Base-by-base conservation (phyloP, 805 yeast species). In the Metschnikowia orientalis region DNA sequence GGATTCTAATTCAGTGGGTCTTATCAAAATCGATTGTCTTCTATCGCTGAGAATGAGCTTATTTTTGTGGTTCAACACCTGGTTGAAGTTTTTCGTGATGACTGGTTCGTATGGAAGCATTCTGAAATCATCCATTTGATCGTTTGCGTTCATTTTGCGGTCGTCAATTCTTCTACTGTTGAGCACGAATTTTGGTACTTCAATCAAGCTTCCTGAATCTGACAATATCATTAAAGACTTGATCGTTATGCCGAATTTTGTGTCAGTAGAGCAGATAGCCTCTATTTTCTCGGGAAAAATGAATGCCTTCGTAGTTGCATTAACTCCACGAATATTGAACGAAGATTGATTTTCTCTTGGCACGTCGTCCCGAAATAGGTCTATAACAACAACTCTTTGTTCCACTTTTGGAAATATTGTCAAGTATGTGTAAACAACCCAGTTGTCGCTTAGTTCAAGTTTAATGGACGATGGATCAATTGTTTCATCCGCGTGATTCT, bases 371-470 rank as follows among this genome's bases (percentile, higher is more conserved):
- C 35, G 43, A 56, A 77, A 92, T 23, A 92, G 56, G 53, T 92
- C 97, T 47, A 86, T 63, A 3, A 83, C 87, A 10, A 71, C 76
- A 9, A 92, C 50, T 46, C 79, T 73, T 38, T 64, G 71, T 38
- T 65, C 69, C 30, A 74, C 71, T 13, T 65, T 53, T 8, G 80
- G 79, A 2, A 53, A 53, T 1, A 51, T 49, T 35, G 79, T 70
- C 50, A 69, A 74, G 47, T 76, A 80, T 0, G 89, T 64, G 50
- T 83, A 81, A 8, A 85, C 68, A 11, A 87, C 63, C 84, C 92
- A 90, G 57, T 89, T 77, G 52, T 90, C 97, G 30, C 87, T 92
- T 55, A 77, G 72, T 1, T 77, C 65, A 17, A 86, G 47, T 14
- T 69, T 59, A 18, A 86, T 53, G 2, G 71, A 60, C 1, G 31